Evolutionary conservation across 768 basidiomycete species (phyloP).

Genomic region (Gymnopilus junonius): DNA sequence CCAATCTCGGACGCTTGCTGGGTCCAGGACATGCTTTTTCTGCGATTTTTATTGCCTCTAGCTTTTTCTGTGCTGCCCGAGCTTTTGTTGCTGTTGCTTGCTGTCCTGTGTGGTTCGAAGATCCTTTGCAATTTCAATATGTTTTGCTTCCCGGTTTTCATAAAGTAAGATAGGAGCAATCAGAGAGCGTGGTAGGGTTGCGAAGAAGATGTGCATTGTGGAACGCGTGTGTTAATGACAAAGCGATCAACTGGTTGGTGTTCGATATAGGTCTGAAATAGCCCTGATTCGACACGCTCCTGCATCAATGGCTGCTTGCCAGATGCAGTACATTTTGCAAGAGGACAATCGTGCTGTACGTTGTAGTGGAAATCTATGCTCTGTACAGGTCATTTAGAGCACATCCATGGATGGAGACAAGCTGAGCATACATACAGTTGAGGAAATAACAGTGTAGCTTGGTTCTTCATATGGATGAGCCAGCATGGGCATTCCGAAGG

Average conservation of each 20-base stretch:
- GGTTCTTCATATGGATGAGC: constrained; percentile 10
- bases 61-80: no score
- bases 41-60: neutral
- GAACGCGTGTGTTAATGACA: constrained; percentile 22
- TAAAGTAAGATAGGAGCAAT: constrained; percentile 13
- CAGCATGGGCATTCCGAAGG: no score
- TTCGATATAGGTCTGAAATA: constrained; percentile 8
- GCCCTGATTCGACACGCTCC: constrained; percentile 9
- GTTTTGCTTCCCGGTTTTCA: constrained; percentile 12
- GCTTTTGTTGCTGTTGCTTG: constrained; percentile 8
- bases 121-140: constrained; percentile 15
- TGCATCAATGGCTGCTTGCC: constrained; percentile 15
- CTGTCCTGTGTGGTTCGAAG: constrained; percentile 15
- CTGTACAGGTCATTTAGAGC: constrained; percentile 7
- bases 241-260: constrained; percentile 14
- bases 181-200: constrained; percentile 13
- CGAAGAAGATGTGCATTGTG: no score
- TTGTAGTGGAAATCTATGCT: constrained; percentile 22
- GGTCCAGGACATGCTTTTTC: constrained; percentile 6
- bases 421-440: constrained; percentile 6
- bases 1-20: constrained; percentile 11
- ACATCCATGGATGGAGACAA: neutral
- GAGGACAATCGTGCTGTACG: constrained; percentile 26
- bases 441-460: neutral
- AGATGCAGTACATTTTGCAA: constrained; percentile 16